Base-by-base conservation (phyloP, 1,284 basidiomycete genomes). In the Cryptococcus hybrid region DNA sequence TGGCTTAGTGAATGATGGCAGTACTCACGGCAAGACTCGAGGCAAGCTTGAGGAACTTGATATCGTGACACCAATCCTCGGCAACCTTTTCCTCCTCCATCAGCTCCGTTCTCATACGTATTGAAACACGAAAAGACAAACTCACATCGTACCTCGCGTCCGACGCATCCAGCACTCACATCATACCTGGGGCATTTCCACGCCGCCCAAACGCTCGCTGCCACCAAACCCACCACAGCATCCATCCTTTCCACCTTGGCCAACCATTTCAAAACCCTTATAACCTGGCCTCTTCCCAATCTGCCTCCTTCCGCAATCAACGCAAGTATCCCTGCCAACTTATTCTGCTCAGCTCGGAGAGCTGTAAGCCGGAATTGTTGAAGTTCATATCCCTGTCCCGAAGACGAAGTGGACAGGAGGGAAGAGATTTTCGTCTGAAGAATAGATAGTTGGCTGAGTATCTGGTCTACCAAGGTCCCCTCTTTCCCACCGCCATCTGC, bases 181-280 rank as follows among this genome's bases (percentile, higher is more conserved):
- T n/a, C n/a, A n/a, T n/a, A n/a, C n/a, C n/a, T n/a, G n/a, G n/a
- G n/a, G n/a, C n/a, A n/a, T n/a, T n/a, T 62, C 7, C 66, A 64
- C 0, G 67, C 69, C 1, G 69, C 66, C 46, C 63, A 63, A 40
- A 75, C 63, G 59, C 52, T 68, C 54, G 61, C 56, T 15, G 73
- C 59, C 4, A 76, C 65, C 7, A 63, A 51, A 3, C 59, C 61
- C 2, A 67, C 64, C 4, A 74, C 46, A 2, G 65, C 65, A 52
- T 76, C 73, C 47, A 66, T 54, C 38, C 62, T 58, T 7, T 69
- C 59, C n/a, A 54, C 57, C 64, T 71, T 71, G 53, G 69, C 72
- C 56, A 76, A 58, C 73, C 71, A 75, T 57, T 72, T 73, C n/a
- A 70, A 52, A 15, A 73, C 47, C 54, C 69, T 73, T 40, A 75